Base-by-base conservation (phyloP, 192 early-diverging fungal genomes). In the Diversispora epigaea region DNA sequence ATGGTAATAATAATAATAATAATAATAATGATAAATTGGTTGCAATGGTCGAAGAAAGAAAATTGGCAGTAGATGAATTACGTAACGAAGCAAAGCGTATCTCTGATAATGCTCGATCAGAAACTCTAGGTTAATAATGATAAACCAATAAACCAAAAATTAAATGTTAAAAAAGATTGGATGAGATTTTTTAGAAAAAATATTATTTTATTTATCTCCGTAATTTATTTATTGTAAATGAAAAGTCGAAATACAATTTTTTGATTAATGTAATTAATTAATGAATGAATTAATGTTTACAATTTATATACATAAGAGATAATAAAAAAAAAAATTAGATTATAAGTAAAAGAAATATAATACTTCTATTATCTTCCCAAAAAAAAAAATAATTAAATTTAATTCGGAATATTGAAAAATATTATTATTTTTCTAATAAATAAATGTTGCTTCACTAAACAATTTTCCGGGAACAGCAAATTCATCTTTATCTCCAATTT, bases 401-500 rank as follows among this genome's bases (percentile, higher is more conserved):
- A 5, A 14, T 14, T 50, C 14, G 5, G 2, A 32, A 50, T 1
- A 50, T 22, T 40, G 8, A 39, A 39, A 77, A 17, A 32, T 22
- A n/a, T 60, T 54, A n/a, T 22, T 41, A 47, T 10, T 19, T 17
- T 55, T 74, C 72, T 82, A 85, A 64, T 83, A 82, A 43, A 88
- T 85, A 77, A 95, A 92, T 6, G 92, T 91, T 52, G 89, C 85
- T 82, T 97, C 96, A 77, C 95, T 89, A 84, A 94, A 95, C 46
- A 91, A 84, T 32, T 88, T 79, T 12, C 96, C 96, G 39, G 12
- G 6, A 9, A 80, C 78, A 17, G 92, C 41, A 43, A 80, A 79
- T 66, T 85, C 82, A 49, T 82, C 81, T 49, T 89, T 86, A n/a
- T 89, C 87, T n/a, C 90, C 95, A 64, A 98, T 74, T 12, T 82